Conservation (phyloP, 2,329 filamentous ascomycete species). For the Fusarium penzigii region DNA sequence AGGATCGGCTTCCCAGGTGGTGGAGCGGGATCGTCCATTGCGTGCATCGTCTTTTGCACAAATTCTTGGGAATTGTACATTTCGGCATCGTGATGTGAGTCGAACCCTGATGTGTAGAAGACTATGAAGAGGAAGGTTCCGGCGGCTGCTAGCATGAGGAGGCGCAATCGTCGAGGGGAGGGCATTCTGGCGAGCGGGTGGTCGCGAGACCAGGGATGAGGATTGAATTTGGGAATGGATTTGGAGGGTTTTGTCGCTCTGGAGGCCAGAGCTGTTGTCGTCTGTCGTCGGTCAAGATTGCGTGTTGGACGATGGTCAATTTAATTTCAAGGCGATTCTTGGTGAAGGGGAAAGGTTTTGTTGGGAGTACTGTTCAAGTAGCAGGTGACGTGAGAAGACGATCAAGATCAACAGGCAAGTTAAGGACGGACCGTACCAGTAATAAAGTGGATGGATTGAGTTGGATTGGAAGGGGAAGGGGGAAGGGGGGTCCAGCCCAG, state of each 20-base stretch:
- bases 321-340: neutral
- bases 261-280: neutral
- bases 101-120: conserved; percentile 69
- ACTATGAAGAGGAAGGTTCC: conserved; percentile 67
- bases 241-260: neutral
- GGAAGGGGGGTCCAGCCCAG: neutral
- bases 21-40: conserved; percentile 44
- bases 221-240: conserved; percentile 25
- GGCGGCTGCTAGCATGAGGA: conserved; percentile 65
- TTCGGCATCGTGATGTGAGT: conserved; percentile 50
- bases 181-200: conserved; percentile 53
- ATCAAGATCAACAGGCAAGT: neutral
- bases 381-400: neutral
- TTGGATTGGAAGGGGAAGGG: neutral
- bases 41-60: conserved; percentile 60
- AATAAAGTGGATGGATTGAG: neutral
- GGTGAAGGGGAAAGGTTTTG: too few relatives aligned
- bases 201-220: conserved; percentile 13
- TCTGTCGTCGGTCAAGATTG: neutral
- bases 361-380: neutral
- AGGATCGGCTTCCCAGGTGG: conserved; percentile 40
- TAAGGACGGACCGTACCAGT: too few relatives aligned
- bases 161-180: conserved; percentile 68
- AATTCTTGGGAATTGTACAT: conserved; percentile 52
- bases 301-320: neutral